phyloP scores from a whole-genome alignment of 2,329 filamentous ascomycete species.

The Aspergillus oerlinghausenensis region DNA sequence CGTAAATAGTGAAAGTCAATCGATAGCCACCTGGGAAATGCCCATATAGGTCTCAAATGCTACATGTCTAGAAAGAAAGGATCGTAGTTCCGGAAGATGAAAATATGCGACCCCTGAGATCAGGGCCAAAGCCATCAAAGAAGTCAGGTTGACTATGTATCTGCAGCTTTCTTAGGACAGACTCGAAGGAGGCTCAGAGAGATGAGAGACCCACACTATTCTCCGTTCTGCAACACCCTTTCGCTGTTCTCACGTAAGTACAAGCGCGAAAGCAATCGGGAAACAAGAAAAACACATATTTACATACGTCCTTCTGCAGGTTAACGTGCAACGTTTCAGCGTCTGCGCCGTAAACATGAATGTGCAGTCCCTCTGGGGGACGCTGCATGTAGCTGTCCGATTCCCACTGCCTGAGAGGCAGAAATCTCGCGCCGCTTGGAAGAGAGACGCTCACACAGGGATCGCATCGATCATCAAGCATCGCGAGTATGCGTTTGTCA shows the following conservation, averaged over 20 bases:
- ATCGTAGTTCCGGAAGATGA: no score
- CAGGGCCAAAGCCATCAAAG: no score
- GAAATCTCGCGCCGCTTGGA: neutral
- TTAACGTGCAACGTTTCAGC: neutral
- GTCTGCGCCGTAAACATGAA: slow-evolving; percentile 1
- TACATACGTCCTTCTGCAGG: neutral
- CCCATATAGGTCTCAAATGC: no score
- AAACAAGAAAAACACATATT: neutral
- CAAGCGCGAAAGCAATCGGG: neutral
- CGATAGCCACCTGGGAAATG: no score
- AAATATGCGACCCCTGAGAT: no score
- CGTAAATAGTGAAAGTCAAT: no score
- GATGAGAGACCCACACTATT: slow-evolving; percentile 2
- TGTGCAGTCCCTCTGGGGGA: slow-evolving; percentile 3
- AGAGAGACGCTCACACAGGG: slow-evolving; percentile 1
- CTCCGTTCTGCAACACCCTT: slow-evolving; percentile 3
- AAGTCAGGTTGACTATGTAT: no score
- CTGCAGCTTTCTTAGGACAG: no score
- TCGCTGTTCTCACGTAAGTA: neutral
- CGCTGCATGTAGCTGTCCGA: slow-evolving; percentile 5
- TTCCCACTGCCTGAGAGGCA: slow-evolving; percentile 7
- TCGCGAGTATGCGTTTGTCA: slow-evolving; percentile 1
- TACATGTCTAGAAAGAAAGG: no score
- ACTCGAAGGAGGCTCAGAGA: neutral
- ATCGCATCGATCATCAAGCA: slow-evolving; percentile 8